A percentile compares a stretch with the other conserved stretches of the same genome.
Evolutionary conservation across 768 basidiomycete species (phyloP).

Genomic region (Pleurotus platypus): DNA sequence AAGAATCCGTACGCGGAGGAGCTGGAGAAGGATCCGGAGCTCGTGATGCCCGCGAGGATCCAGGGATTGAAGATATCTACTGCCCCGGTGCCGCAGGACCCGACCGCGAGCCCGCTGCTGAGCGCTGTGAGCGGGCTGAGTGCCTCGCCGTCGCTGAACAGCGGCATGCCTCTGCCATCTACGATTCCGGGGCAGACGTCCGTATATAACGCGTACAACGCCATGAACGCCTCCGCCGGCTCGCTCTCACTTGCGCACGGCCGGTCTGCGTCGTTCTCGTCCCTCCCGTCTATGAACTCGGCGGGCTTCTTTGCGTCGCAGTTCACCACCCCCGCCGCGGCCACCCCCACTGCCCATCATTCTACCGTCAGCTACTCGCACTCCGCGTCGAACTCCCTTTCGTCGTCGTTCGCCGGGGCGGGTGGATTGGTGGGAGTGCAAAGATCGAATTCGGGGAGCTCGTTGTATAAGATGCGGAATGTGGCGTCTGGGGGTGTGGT

Average conservation of each 20-base stretch:
- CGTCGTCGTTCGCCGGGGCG: not conserved
- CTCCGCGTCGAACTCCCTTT: not conserved
- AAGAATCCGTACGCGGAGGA: not conserved
- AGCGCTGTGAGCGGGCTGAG: constrained; percentile 10
- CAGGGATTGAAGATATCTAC: constrained; percentile 60
- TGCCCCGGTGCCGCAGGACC: constrained; percentile 17
- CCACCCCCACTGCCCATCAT: no score
- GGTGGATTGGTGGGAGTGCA: not conserved
- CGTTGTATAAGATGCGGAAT: constrained; percentile 1
- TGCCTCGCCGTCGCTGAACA: constrained; percentile 12
- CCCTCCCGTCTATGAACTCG: not conserved
- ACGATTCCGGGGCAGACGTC: constrained; percentile 19
- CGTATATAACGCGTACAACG: constrained; percentile 17
- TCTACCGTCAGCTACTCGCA: no score
- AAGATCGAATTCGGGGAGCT: not conserved
- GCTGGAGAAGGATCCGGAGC: constrained; percentile 15
- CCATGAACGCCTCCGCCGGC: not conserved
- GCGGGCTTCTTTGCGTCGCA: constrained; percentile 1
- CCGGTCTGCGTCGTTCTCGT: not conserved
- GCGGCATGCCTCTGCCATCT: constrained; percentile 13
- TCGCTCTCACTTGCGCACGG: not conserved
- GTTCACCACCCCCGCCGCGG: not conserved
- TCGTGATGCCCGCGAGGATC: constrained; percentile 38
- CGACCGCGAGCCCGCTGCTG: constrained; percentile 18
- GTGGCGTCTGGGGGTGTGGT: not conserved